Base-by-base conservation (phyloP, 257 asterid genomes). In the Lantana camara region DNA sequence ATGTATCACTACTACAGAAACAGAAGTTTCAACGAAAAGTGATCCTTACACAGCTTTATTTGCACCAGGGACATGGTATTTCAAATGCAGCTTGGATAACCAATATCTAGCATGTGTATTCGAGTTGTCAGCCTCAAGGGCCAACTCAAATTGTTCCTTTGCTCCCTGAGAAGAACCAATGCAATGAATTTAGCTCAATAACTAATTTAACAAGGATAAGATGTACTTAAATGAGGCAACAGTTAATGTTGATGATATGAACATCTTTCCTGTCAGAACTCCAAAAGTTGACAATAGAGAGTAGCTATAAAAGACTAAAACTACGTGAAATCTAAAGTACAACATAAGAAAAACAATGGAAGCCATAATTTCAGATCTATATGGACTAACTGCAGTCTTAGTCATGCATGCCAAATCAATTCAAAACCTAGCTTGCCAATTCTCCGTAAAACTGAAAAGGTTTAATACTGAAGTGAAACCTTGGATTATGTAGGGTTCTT, bases 1-100 rank as follows among this genome's bases (percentile, higher is more conserved):
- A 22, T 45, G 30, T 16, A 66, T 40, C 56, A 65, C 45, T 23
- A 12, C 52, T 57, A 46, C 62, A 69, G 35, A 37, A 12, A n/a
- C 29, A 32, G 59, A 64, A 63, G 35, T 30, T 45, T 63, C 37
- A 73, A 24, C 46, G 48, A 47, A 23, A 66, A 56, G 34, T 13
- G 23, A 12, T 23, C 44, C 97, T 75, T 85, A 89, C 96, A 87
- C 66, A 53, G 83, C 90, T 87, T 87, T 87, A 76, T 82, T 82
- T 38, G 90, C 96, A 76, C 96, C 96, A 17, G 98, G 98, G 64
- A 85, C 88, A 69, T 89, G 97, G 82, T 89, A 92, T 72, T 87
- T 87, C 75, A 89, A 78, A 76, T 87, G 98, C 73, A 92, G 66
- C 70, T 83, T 89, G 60, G 97, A 80, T 68, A 92, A 69, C 97